Percentiles rank a stretch among this genome's conserved stretches.
phyloP scores from a whole-genome alignment of 2,329 filamentous ascomycete genomes.

The Aspergillus pseudoglaucus region DNA sequence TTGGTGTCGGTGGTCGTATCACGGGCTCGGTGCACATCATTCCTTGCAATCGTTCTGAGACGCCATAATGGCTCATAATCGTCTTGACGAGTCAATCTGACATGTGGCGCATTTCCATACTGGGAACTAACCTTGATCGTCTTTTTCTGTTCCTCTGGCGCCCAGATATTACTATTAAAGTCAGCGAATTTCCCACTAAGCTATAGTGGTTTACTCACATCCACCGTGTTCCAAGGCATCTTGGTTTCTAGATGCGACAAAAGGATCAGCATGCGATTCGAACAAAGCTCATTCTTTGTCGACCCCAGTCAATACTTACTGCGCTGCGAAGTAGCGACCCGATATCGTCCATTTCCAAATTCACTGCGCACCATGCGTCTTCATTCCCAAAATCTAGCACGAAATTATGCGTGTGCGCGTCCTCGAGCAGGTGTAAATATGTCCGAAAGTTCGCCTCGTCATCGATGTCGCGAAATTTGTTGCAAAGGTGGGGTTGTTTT shows the following conservation, averaged over 20 bases:
- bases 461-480: conserved; percentile 34
- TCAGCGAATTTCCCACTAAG: conserved; percentile 2
- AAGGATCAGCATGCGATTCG: background rate
- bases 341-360: conserved; percentile 31
- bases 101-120: background rate
- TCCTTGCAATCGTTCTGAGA: conserved; percentile 59
- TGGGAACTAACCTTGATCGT: conserved; percentile 40
- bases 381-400: conserved; percentile 39
- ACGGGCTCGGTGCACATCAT: conserved; percentile 57
- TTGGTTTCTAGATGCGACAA: conserved; percentile 33
- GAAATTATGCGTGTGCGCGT: conserved; percentile 33
- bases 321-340: conserved; percentile 25
- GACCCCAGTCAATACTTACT: conserved; percentile 17
- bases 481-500: conserved; percentile 10
- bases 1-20: conserved; percentile 16
- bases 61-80: conserved; percentile 58
- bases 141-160: conserved; percentile 54
- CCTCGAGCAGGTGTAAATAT: conserved; percentile 23
- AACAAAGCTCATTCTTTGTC: no score
- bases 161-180: conserved; percentile 58
- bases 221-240: conserved; percentile 57
- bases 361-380: conserved; percentile 35
- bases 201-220: conserved; percentile 46
- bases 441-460: conserved; percentile 23
- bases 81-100: conserved; percentile 16